These are phyloP conservation scores for Fusarium sp. DNA, from an alignment of 2,329 filamentous ascomycete genomes.

Conservation along the genomic window DNA sequence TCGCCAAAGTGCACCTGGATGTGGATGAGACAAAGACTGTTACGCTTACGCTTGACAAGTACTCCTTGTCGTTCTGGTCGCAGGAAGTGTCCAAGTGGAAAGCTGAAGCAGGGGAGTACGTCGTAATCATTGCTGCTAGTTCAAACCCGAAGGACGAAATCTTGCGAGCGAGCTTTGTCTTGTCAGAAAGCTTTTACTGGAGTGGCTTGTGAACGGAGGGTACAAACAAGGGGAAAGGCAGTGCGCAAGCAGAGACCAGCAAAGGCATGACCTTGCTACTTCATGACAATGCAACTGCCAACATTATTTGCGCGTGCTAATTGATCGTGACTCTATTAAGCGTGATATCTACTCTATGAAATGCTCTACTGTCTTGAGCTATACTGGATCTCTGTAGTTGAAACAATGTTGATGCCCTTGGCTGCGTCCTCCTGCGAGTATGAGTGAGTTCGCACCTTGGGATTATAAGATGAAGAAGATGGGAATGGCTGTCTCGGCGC, in stretches of 20 bases:
- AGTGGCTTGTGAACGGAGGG: slow-evolving; percentile 6
- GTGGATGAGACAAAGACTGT: neutral
- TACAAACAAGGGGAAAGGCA: neutral
- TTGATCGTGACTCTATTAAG: neutral
- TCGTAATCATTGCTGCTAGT: slow-evolving; percentile 33
- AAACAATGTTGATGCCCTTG: slow-evolving; percentile 32
- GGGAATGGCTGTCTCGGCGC: neutral
- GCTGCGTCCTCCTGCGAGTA: neutral
- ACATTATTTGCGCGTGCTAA: neutral
- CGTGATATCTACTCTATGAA: neutral
- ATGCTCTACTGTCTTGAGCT: slow-evolving; percentile 15
- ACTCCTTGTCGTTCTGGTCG: slow-evolving; percentile 34
- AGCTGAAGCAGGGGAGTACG: slow-evolving; percentile 34
- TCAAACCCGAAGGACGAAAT: slow-evolving; percentile 34
- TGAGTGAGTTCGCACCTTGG: neutral
- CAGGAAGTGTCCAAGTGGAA: slow-evolving; percentile 33
- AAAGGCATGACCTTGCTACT: neutral
- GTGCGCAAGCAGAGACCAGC: too few species aligned
- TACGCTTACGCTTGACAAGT: slow-evolving; percentile 25
- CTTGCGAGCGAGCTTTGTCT: neutral
- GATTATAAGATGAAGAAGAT: neutral
- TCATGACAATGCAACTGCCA: neutral
- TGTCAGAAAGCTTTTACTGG: slow-evolving; percentile 27
- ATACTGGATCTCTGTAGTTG: slow-evolving; percentile 28
- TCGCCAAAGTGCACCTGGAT: slow-evolving; percentile 10